These are phyloP conservation scores for Sistotremastrum niveocremeum DNA, from an alignment of 768 basidiomycete species.

Conservation along the genomic window DNA sequence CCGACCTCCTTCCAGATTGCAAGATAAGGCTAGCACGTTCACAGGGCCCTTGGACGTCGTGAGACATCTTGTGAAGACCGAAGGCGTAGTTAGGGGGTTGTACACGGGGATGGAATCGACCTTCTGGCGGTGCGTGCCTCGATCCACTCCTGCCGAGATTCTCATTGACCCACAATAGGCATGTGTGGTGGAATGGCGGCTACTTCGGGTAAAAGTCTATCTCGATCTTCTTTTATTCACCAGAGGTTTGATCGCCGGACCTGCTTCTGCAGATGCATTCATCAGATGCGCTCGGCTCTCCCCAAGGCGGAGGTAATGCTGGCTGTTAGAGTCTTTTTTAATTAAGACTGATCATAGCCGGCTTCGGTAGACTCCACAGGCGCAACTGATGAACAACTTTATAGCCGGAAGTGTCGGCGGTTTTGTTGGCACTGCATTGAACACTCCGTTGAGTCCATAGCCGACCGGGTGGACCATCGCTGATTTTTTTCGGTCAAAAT, in stretches of 20 bases:
- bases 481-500: constrained; percentile 1
- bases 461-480: neutral
- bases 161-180: constrained; percentile 26
- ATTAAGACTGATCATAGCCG: neutral
- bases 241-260: neutral
- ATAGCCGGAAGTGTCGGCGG: constrained; percentile 84
- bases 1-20: constrained; percentile 36
- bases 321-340: neutral
- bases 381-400: constrained; percentile 79
- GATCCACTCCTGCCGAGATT: neutral
- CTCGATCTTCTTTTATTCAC: neutral
- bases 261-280: constrained; percentile 37
- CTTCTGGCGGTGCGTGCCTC: constrained; percentile 71
- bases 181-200: constrained; percentile 88
- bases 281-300: constrained; percentile 64
- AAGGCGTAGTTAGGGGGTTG: constrained; percentile 63
- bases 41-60: constrained; percentile 89
- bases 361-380: constrained; percentile 45
- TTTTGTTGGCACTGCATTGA: constrained; percentile 75
- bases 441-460: constrained; percentile 62
- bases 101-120: constrained; percentile 96
- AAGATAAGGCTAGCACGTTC: constrained; percentile 86
- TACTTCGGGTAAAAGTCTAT: constrained; percentile 55
- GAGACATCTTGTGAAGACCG: constrained; percentile 57
- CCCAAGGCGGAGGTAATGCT: constrained; percentile 70